Conservation (phyloP, 2,329 filamentous ascomycete genomes). For the Zalaria obscura region DNA sequence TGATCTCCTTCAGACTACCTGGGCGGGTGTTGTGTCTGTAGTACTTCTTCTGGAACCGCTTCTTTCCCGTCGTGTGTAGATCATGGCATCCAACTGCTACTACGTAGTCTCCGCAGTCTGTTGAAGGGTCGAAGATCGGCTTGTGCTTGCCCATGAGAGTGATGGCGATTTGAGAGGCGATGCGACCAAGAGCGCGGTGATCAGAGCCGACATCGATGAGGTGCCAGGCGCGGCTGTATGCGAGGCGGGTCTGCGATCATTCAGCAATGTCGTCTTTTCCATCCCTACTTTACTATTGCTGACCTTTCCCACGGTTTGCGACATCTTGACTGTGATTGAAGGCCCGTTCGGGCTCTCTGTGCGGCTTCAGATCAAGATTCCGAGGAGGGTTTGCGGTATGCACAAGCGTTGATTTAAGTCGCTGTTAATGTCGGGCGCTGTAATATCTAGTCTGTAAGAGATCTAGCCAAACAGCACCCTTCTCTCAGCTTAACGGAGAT, state of each 20-base stretch:
- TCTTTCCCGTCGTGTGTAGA: conserved; percentile 78
- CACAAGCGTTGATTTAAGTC: too few relatives aligned
- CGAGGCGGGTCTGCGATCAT: conserved; percentile 63
- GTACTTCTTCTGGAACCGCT: conserved; percentile 88
- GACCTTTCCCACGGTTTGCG: conserved; percentile 66
- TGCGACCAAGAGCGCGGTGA: conserved; percentile 68
- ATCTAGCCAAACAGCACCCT: too few relatives aligned
- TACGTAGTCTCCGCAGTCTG: conserved; percentile 98
- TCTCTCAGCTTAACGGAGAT: too few relatives aligned
- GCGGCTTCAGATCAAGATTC: neutral
- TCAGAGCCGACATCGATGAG: conserved; percentile 59
- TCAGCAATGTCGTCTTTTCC: neutral
- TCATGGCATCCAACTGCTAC: conserved; percentile 83
- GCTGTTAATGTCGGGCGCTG: too few relatives aligned
- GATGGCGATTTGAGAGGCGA: conserved; percentile 75
- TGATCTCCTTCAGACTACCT: conserved; percentile 73
- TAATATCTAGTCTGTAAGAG: too few relatives aligned
- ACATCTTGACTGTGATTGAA: conserved; percentile 40
- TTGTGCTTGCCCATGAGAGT: conserved; percentile 98
- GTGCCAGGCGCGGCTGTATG: conserved; percentile 95
- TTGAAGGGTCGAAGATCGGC: conserved; percentile 91
- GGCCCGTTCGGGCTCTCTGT: conserved; percentile 1
- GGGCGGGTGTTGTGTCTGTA: conserved; percentile 88
- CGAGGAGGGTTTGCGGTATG: too few relatives aligned
- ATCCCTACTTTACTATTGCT: neutral